Percentiles rank a stretch among this genome's conserved stretches.
Evolutionary conservation across 768 basidiomycete genomes (phyloP).

Genomic region (Trametopsis cervina): DNA sequence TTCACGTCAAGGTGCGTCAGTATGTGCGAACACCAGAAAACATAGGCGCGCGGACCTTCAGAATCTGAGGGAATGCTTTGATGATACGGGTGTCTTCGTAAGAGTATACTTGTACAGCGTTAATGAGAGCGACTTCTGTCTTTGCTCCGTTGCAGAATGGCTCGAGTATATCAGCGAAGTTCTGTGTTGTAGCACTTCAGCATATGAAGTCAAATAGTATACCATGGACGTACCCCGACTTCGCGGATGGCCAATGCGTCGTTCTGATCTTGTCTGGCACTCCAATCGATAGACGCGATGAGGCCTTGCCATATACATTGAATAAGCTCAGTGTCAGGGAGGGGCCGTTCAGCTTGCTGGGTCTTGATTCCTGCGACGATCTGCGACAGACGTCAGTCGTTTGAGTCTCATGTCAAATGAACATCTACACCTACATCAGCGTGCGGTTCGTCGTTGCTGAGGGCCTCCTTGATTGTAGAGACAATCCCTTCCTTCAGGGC

Average conservation of each 20-base stretch:
- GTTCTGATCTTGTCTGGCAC: constrained; percentile 84
- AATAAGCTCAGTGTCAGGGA: constrained; percentile 80
- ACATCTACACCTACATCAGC: constrained; percentile 48
- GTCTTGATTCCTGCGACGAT: constrained; percentile 69
- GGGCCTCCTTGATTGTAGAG: constrained; percentile 60
- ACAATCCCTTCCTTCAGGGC: constrained; percentile 75
- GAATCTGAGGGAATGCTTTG: constrained; percentile 90
- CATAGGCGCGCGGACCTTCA: constrained; percentile 57
- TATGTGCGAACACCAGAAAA: not conserved
- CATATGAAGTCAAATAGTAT: not conserved
- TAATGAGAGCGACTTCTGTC: constrained; percentile 91
- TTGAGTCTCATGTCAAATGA: too few relatives aligned
- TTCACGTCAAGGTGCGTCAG: not conserved
- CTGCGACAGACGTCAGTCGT: constrained; percentile 32
- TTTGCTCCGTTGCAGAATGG: constrained; percentile 86
- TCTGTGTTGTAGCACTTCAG: constrained; percentile 35
- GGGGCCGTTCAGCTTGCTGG: constrained; percentile 70
- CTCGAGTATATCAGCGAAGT: constrained; percentile 79
- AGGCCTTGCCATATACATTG: constrained; percentile 91
- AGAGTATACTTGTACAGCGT: constrained; percentile 91
- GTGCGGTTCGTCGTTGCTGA: constrained; percentile 58
- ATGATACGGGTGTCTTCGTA: constrained; percentile 95
- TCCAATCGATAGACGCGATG: constrained; percentile 84
- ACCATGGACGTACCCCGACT: constrained; percentile 56
- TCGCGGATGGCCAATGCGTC: constrained; percentile 85